A percentile compares a stretch with the other conserved stretches of the same genome.
These are phyloP conservation scores for Salix arbutifolia DNA, from an alignment of 345 rosid species.

Conservation along the genomic window DNA sequence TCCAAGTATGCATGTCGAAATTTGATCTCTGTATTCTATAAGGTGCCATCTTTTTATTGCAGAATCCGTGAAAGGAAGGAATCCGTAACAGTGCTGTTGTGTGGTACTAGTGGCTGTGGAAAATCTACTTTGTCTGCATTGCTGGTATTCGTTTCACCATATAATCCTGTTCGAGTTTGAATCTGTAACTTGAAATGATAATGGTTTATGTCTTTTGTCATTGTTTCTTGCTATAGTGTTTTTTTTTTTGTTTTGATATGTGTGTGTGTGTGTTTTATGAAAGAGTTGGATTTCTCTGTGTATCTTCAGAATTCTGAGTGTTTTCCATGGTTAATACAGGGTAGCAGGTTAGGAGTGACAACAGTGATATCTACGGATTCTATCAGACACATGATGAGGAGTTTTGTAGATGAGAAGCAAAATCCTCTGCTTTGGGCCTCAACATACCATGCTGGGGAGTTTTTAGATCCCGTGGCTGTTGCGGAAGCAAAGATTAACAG, in stretches of 20 bases:
- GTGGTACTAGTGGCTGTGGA: slow-evolving; percentile 99
- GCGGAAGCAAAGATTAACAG: slow-evolving; percentile 85
- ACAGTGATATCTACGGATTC: slow-evolving; percentile 96
- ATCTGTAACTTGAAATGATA: background rate
- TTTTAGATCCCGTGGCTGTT: slow-evolving; percentile 83
- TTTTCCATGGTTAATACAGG: slow-evolving; percentile 29
- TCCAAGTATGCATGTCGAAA: background rate
- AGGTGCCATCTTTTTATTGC: slow-evolving; percentile 27
- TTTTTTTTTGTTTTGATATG: too few species aligned
- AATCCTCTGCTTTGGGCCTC: slow-evolving; percentile 98
- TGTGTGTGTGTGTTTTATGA: background rate
- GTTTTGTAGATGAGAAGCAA: slow-evolving; percentile 85
- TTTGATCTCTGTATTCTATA: too few species aligned
- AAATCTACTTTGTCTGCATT: slow-evolving; percentile 98
- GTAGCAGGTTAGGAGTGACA: slow-evolving; percentile 83
- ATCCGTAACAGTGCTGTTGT: slow-evolving; percentile 89
- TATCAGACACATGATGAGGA: slow-evolving; percentile 97
- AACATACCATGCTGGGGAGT: slow-evolving; percentile 98
- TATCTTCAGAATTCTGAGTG: background rate
- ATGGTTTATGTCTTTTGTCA: slow-evolving; percentile 2
- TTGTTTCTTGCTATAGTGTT: background rate
- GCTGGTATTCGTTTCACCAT: slow-evolving; percentile 55
- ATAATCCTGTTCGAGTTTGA: slow-evolving; percentile 9
- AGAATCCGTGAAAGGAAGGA: slow-evolving; percentile 98
- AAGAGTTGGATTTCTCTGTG: background rate